Percentiles rank a stretch among this genome's conserved stretches.
phyloP scores from a whole-genome alignment of 202 grass and related monocot genomes.

The Thinopyrum obtusiflorum region DNA sequence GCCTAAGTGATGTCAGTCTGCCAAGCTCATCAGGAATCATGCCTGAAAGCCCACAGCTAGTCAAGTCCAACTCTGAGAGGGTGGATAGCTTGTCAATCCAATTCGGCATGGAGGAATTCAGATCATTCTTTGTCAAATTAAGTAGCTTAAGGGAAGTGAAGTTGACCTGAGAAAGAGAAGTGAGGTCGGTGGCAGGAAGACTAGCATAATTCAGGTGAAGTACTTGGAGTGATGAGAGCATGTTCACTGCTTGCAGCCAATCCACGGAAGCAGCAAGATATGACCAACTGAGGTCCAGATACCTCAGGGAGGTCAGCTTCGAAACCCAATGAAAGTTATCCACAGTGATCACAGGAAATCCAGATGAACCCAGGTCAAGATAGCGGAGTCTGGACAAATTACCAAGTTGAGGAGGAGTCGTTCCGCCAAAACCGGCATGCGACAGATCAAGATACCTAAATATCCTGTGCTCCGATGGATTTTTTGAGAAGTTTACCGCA shows the following conservation, averaged over 20 bases:
- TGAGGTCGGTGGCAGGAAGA: constrained; percentile 27
- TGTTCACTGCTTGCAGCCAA: constrained; percentile 45
- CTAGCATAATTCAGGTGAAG: constrained; percentile 18
- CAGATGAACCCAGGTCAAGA: constrained; percentile 2
- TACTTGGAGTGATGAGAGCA: constrained; percentile 24
- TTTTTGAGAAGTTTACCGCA: no score
- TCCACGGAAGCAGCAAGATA: constrained; percentile 8
- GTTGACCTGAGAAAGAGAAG: constrained; percentile 27
- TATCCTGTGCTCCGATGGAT: neutral
- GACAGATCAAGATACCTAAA: constrained; percentile 45
- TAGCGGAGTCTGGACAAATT: constrained; percentile 34
- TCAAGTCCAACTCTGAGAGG: constrained; percentile 30
- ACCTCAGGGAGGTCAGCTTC: constrained; percentile 17
- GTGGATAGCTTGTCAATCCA: constrained; percentile 38
- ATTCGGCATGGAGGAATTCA: constrained; percentile 31
- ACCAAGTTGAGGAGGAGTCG: constrained; percentile 27
- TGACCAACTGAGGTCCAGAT: constrained; percentile 30
- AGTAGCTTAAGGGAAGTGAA: constrained; percentile 20
- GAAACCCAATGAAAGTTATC: constrained; percentile 24
- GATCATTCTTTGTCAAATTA: constrained; percentile 8
- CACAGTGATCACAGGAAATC: neutral
- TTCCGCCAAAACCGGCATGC: neutral
- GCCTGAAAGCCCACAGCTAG: constrained; percentile 11
- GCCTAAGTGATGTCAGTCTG: constrained; percentile 5
- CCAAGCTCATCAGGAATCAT: constrained; percentile 15